Conservation (phyloP, 2,329 filamentous ascomycete genomes). For the Ophiocordyceps sinensis region DNA sequence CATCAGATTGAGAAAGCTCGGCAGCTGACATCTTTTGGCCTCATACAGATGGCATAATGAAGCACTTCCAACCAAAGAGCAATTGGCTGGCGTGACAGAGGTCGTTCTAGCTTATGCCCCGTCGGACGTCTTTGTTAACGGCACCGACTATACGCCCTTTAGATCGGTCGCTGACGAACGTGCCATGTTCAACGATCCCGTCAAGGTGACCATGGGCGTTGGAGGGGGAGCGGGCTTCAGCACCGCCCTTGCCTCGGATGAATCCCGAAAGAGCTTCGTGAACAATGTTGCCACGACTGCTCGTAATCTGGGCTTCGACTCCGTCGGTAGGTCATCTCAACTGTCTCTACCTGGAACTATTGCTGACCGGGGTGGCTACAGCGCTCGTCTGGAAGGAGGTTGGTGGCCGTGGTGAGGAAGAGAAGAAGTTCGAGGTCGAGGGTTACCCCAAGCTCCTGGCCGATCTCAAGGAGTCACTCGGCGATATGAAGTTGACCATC, state of each 20-base stretch:
- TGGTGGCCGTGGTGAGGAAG: conserved; percentile 47
- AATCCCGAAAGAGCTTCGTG: conserved; percentile 36
- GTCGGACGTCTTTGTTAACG: conserved; percentile 31
- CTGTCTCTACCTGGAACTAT: too few species aligned
- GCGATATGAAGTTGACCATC: conserved; percentile 47
- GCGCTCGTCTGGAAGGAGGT: conserved; percentile 56
- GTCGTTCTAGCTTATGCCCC: conserved; percentile 41
- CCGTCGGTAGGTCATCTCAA: conserved; percentile 33
- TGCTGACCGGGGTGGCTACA: conserved; percentile 1
- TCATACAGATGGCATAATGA: conserved; percentile 23
- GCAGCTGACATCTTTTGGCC: too few species aligned
- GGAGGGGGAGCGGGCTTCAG: conserved; percentile 53
- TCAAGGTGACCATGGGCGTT: conserved; percentile 48
- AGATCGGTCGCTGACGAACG: conserved; percentile 35
- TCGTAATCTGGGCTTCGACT: conserved; percentile 41
- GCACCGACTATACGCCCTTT: conserved; percentile 35
- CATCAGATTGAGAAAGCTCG: too few species aligned
- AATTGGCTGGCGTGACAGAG: conserved; percentile 33
- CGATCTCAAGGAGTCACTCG: conserved; percentile 43
- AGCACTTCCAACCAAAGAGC: conserved; percentile 18
- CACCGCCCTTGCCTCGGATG: conserved; percentile 29
- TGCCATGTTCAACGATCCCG: conserved; percentile 32
- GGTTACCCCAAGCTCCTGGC: conserved; percentile 46
- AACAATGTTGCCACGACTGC: conserved; percentile 41
- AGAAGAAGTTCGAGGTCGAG: conserved; percentile 44